These are phyloP conservation scores for Cryptosporidium viatorum DNA, from an alignment of 169 alveolate genomes.

Conservation along the genomic window DNA sequence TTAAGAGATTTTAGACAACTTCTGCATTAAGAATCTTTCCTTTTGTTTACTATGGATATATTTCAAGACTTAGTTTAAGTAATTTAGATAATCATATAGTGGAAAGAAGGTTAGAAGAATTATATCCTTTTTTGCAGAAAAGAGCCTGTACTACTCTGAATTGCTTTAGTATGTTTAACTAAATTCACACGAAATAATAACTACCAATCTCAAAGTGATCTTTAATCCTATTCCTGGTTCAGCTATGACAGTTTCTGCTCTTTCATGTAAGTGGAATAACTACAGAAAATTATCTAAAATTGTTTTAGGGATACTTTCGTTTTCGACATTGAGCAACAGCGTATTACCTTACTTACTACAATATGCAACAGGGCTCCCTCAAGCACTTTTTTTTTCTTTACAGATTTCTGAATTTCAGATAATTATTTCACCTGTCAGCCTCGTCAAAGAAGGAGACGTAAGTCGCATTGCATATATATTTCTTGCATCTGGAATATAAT, in stretches of 20 bases:
- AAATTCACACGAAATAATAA: background rate
- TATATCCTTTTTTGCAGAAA: constrained; percentile 53
- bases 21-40: constrained; percentile 49
- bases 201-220: background rate
- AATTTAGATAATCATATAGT: constrained; percentile 16
- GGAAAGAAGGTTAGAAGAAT: constrained; percentile 52
- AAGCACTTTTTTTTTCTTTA: constrained; percentile 35
- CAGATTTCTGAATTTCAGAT: constrained; percentile 24
- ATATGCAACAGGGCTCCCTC: constrained; percentile 49
- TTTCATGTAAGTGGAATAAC: constrained; percentile 52
- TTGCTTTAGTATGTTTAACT: constrained; percentile 59
- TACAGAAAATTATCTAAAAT: background rate
- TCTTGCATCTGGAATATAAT: background rate
- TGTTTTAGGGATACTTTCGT: constrained; percentile 52
- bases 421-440: constrained; percentile 26
- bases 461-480: background rate
- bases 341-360: constrained; percentile 38
- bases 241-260: constrained; percentile 30
- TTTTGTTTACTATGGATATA: constrained; percentile 66
- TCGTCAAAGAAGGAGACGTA: constrained; percentile 38
- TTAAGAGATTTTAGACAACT: constrained; percentile 19
- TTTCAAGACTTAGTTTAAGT: constrained; percentile 71
- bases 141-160: constrained; percentile 5
- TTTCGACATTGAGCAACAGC: constrained; percentile 46
- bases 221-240: constrained; percentile 34